phyloP scores from a whole-genome alignment of 495 filamentous ascomycete species.

The Polyplosphaeria fusca region DNA sequence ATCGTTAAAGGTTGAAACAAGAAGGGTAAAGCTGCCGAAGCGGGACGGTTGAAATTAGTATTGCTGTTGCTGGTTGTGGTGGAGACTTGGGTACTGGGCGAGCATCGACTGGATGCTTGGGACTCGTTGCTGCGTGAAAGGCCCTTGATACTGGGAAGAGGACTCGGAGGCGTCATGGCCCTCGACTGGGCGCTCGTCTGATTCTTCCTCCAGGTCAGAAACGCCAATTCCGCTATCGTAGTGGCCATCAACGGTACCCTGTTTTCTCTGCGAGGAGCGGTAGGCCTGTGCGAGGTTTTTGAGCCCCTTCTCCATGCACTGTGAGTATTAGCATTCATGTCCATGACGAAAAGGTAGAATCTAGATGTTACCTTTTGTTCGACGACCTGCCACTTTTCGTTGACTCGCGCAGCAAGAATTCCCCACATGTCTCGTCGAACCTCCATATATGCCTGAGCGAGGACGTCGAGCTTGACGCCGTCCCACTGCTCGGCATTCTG shows the following conservation, averaged over 20 bases:
- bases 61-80: background rate
- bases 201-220: slow-evolving; percentile 35
- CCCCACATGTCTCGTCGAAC: slow-evolving; percentile 71
- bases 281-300: slow-evolving; percentile 47
- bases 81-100: background rate
- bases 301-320: slow-evolving; percentile 56
- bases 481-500: slow-evolving; percentile 64
- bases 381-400: slow-evolving; percentile 66
- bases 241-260: slow-evolving; percentile 30
- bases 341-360: background rate
- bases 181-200: slow-evolving; percentile 18
- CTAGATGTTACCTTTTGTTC: slow-evolving; percentile 60
- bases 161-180: slow-evolving; percentile 4
- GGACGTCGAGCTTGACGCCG: slow-evolving; percentile 58
- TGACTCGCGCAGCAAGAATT: slow-evolving; percentile 56
- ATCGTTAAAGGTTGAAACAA: slow-evolving; percentile 3
- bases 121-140: slow-evolving; percentile 15
- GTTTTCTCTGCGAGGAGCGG: slow-evolving; percentile 40
- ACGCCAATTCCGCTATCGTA: slow-evolving; percentile 34
- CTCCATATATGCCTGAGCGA: slow-evolving; percentile 66
- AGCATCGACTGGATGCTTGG: slow-evolving; percentile 36
- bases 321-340: background rate
- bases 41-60: slow-evolving; percentile 1
- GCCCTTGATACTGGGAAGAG: background rate
- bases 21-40: background rate